Evolutionary conservation across 2,329 filamentous ascomycete species (phyloP).

Genomic region (Trichoderma semiorbis): DNA sequence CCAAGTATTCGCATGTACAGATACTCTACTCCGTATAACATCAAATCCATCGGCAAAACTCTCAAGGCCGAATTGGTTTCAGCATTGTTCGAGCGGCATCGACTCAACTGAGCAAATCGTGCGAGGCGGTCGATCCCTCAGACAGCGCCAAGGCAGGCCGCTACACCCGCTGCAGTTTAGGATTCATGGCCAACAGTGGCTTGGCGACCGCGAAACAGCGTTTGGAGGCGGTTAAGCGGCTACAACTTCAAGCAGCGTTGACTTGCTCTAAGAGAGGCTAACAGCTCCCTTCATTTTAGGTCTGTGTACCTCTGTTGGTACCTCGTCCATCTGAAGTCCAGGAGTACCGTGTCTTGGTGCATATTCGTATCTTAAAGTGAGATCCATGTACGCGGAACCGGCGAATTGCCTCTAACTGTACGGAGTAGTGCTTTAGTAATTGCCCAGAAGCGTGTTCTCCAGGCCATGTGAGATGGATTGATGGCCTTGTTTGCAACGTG

Average conservation of each 20-base stretch:
- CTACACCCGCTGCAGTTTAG: slow-evolving; percentile 6
- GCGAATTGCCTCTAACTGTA: background rate
- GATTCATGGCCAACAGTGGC: background rate
- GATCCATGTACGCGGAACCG: background rate
- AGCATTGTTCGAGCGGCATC: background rate
- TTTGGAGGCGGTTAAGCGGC: slow-evolving; percentile 7
- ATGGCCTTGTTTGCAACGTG: background rate
- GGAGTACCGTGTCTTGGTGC: too few species aligned
- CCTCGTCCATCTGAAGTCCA: background rate
- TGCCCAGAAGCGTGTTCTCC: too few species aligned
- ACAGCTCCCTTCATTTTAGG: slow-evolving; percentile 6
- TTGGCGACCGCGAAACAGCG: slow-evolving; percentile 4
- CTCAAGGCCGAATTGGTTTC: background rate
- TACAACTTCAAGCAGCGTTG: background rate
- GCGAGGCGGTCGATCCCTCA: background rate
- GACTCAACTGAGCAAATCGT: background rate
- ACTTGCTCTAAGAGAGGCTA: background rate
- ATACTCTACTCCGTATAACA: background rate
- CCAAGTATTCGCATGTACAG: too few species aligned
- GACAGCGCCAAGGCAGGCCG: background rate
- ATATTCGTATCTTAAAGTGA: background rate
- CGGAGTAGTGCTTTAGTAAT: too few species aligned
- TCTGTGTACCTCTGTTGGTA: background rate
- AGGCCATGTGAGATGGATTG: background rate
- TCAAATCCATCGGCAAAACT: background rate